Conservation (phyloP, 2,329 filamentous ascomycete genomes). For the Talaromyces sp. region DNA sequence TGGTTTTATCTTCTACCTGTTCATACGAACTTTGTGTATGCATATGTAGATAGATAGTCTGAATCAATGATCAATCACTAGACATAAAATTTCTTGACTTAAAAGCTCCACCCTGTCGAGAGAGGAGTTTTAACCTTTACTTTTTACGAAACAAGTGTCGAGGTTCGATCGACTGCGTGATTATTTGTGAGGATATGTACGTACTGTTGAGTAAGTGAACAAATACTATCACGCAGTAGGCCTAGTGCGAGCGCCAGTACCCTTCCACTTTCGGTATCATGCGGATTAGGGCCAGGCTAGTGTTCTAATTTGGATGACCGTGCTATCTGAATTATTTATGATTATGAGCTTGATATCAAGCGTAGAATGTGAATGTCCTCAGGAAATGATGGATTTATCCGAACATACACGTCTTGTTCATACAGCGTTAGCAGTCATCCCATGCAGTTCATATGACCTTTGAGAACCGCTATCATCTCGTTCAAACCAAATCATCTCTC, state of each 20-base stretch:
- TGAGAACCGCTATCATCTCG: neutral
- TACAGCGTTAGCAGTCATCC: neutral
- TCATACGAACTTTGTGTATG: neutral
- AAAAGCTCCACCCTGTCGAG: no score
- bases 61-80: conserved; percentile 1
- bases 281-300: no score
- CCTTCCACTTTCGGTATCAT: neutral
- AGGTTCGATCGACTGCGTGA: no score
- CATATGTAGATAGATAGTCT: neutral
- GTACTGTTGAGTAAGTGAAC: no score
- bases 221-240: no score
- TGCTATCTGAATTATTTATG: neutral
- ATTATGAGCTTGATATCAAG: neutral
- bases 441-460: neutral
- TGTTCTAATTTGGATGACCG: neutral
- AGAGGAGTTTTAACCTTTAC: no score
- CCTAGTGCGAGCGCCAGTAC: no score
- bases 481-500: conserved; percentile 10
- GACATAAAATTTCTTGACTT: neutral
- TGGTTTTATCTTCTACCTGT: neutral
- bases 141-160: no score
- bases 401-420: neutral
- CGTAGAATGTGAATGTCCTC: neutral
- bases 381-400: neutral
- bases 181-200: no score